Base-by-base conservation (phyloP, 768 basidiomycete species). In the Pleurotus cornucopiae region DNA sequence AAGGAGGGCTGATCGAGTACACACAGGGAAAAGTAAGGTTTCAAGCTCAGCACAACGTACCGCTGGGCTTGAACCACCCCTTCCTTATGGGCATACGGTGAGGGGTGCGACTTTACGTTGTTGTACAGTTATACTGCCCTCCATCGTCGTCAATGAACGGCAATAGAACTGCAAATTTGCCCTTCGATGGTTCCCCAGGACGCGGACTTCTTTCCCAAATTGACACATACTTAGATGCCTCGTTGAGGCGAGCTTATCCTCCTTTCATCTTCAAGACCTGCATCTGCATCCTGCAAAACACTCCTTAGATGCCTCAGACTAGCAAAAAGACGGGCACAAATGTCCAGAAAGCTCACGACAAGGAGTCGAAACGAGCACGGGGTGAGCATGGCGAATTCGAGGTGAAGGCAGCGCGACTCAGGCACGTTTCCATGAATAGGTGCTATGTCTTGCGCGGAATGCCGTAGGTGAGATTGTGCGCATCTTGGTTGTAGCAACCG, bases 321-420 rank as follows among this genome's bases (percentile, higher is more conserved):
- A 64, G 72, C 45, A 76, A 79, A 61, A 75, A 74, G 59, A 81
- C 78, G 64, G 57, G 60, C n/a, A 69, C 72, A 13, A 58, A 16
- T 26, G 62, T 63, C 11, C 81, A 80, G 58, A 77, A 77, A 47
- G 75, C 77, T 13, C 80, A 83, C 54, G 84, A 86, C 62, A 85
- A 86, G 65, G 84, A 86, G 71, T 77, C 82, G 6, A 86, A 86
- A 63, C 74, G 84, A 40, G 82, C 83, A 2, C 72, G 82, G 61
- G 84, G 84, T 70, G 62, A n/a, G 67, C 7, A 34, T 34, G 30
- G 11, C 11, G 9, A 0, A 34, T 34, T 34, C 7, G 30, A 11
- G 30, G 30, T 11, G 30, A 34, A 34, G 4, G 3, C 3, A 34
- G 11, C 30, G 30, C 9, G 11, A 34, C 30, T 34, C 3, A 34